Conservation (phyloP, 768 basidiomycete genomes). For the Hemileccinum rubropunctum region DNA sequence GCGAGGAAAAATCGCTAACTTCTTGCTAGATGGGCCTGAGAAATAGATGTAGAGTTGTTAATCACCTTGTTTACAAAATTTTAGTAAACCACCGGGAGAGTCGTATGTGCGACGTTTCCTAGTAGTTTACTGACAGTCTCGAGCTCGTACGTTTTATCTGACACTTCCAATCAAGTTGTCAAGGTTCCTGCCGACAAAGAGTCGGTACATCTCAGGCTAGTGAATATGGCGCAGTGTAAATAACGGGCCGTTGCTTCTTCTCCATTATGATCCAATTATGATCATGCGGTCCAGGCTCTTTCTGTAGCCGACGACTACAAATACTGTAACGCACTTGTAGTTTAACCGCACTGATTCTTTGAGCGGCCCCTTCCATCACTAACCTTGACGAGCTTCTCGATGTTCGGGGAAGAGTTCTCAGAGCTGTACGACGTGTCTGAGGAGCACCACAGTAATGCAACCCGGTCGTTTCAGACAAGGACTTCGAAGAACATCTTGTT, state of each 20-base stretch:
- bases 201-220: no score
- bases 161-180: no score
- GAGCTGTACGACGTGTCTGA: constrained; percentile 19
- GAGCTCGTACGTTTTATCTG: no score
- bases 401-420: constrained; percentile 28
- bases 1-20: constrained; percentile 37
- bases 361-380: not conserved
- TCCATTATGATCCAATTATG: constrained; percentile 2
- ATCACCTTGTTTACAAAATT: no score
- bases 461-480: constrained; percentile 33
- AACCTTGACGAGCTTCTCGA: constrained; percentile 4
- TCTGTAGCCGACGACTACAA: constrained; percentile 33
- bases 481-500: constrained; percentile 66
- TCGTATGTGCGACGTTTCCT: no score
- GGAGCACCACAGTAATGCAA: constrained; percentile 14
- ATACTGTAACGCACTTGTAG: constrained; percentile 12
- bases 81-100: no score
- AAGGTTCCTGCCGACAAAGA: no score
- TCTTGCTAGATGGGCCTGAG: constrained; percentile 33
- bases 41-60: not conserved
- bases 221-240: no score
- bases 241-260: not conserved
- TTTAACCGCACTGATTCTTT: not conserved
- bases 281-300: not conserved
- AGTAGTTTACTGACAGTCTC: no score